Evolutionary conservation across 2,329 filamentous ascomycete genomes (phyloP), one percentile per base, ranked within the genome.

Genomic region (Diaporthe eres): DNA sequence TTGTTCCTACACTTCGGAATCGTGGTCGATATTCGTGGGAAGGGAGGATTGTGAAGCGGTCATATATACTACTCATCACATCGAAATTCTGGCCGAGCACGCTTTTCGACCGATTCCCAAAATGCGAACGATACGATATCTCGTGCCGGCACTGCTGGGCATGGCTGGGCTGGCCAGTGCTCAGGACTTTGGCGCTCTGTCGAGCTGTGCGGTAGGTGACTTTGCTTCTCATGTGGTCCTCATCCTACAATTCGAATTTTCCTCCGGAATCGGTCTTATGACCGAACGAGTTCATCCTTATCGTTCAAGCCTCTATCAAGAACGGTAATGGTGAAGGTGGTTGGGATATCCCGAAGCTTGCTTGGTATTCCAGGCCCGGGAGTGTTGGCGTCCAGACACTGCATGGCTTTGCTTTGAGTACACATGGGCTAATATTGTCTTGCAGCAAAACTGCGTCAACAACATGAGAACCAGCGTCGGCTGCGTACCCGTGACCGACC

Each of bases 201-300:
- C 76, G 37, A 55, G 57, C 51, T 77, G 76, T 68, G 74, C 74
- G 51, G 76, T 77, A 77, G n/a, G 76, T 72, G 25, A 39, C 17
- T 5, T n/a, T 74, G 1, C 6, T 51, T n/a, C 19, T 19, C 4
- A 47, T 55, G 9, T 28, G 34, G 34, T 55, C 34, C 13, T 22
- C 8, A 1, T 42, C 22, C 49, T 28, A 19, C 65, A 19, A 12
- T 42, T 19, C 12, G 31, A 9, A 12, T 39, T 19, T 25, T 15
- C 22, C 34, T 7, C 8, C n/a, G 31, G n/a, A 28, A 10, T 53
- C 1, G 22, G 3, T 39, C 47, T 37, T 15, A 39, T n/a, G 47
- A 17, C n/a, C 47, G 25, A 25, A 25, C 25, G 25, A 25, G 22
- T 12, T 17, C 22, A 8, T 4, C 53, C 31, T 68, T 15, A 39